Percentiles rank a stretch among this genome's conserved stretches.
phyloP scores from a whole-genome alignment of 345 rosid genomes.

The Lumnitzera littorea region DNA sequence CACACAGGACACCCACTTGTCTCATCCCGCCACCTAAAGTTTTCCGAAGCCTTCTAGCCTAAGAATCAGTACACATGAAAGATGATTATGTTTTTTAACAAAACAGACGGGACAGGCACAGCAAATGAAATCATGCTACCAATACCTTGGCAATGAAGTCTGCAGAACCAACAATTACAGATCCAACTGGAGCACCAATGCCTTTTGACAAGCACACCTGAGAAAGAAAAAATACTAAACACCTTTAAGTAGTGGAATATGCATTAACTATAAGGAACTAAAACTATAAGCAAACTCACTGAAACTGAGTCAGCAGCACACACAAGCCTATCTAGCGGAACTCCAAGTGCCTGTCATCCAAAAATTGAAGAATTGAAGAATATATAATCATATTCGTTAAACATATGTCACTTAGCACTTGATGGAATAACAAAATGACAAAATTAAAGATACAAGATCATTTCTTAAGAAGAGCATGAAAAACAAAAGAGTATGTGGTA shows the following conservation, averaged over 20 bases:
- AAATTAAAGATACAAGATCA: not conserved
- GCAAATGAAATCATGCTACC: not conserved
- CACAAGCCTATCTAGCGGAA: constrained; percentile 73
- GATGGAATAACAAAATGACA: too few species aligned
- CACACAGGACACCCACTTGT: constrained; percentile 76
- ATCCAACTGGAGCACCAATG: constrained; percentile 89
- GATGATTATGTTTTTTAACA: constrained; percentile 1
- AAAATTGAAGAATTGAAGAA: not conserved
- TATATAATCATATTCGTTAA: too few species aligned
- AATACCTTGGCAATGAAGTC: constrained; percentile 68
- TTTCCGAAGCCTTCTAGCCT: constrained; percentile 86
- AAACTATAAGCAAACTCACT: constrained; percentile 24
- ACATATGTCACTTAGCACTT: too few species aligned
- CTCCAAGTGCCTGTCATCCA: constrained; percentile 68
- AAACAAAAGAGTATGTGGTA: too few species aligned
- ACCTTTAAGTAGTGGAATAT: not conserved
- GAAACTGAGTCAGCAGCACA: constrained; percentile 87
- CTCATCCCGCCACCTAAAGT: constrained; percentile 98
- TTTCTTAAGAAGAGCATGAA: too few species aligned
- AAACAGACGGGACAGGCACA: not conserved
- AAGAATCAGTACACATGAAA: not conserved
- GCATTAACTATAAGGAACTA: not conserved
- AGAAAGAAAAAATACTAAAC: not conserved
- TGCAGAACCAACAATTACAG: constrained; percentile 82
- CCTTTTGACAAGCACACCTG: constrained; percentile 92